A percentile compares a stretch with the other conserved stretches of the same genome.
These are phyloP conservation scores for Neofusicoccum sp. DNA, from an alignment of 2,329 filamentous ascomycete species.

Conservation along the genomic window DNA sequence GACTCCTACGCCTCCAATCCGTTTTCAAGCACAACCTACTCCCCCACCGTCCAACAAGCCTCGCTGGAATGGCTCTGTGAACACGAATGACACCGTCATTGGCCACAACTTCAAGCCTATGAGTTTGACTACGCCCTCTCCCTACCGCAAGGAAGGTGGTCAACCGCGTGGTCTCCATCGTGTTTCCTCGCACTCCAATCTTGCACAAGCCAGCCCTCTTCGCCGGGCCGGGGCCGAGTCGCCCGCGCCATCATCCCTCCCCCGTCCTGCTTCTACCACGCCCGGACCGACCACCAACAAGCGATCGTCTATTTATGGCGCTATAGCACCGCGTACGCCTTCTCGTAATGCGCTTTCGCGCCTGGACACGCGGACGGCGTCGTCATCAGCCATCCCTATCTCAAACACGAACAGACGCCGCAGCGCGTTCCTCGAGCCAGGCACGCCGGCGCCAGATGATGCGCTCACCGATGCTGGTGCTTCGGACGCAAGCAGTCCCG, in stretches of 20 bases:
- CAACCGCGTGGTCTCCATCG: slow-evolving; percentile 30
- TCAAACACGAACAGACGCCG: not conserved
- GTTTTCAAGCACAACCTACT: not conserved
- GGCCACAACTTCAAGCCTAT: slow-evolving; percentile 44
- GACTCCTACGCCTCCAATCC: slow-evolving; percentile 14
- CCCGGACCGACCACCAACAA: slow-evolving; percentile 25
- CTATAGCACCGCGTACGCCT: slow-evolving; percentile 10
- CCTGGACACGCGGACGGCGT: slow-evolving; percentile 9
- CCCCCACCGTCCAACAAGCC: slow-evolving; percentile 32
- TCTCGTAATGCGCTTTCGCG: slow-evolving; percentile 16
- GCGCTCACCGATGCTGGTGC: slow-evolving; percentile 6
- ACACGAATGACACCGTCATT: slow-evolving; percentile 41
- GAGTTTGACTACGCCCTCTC: slow-evolving; percentile 38
- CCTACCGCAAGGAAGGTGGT: slow-evolving; percentile 30
- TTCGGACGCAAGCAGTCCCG: slow-evolving; percentile 9
- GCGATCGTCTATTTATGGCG: not conserved
- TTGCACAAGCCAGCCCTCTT: slow-evolving; percentile 33
- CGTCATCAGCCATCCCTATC: not conserved
- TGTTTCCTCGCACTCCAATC: slow-evolving; percentile 34
- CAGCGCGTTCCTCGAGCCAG: slow-evolving; percentile 14
- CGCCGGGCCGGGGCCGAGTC: slow-evolving; percentile 30
- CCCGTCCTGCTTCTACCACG: slow-evolving; percentile 34
- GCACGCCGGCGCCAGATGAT: not conserved
- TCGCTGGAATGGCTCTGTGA: slow-evolving; percentile 43
- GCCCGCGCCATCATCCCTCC: slow-evolving; percentile 24